Evolutionary conservation across 352 stramenopile species (phyloP).

Genomic region (Thraustochytrium striatum): DNA sequence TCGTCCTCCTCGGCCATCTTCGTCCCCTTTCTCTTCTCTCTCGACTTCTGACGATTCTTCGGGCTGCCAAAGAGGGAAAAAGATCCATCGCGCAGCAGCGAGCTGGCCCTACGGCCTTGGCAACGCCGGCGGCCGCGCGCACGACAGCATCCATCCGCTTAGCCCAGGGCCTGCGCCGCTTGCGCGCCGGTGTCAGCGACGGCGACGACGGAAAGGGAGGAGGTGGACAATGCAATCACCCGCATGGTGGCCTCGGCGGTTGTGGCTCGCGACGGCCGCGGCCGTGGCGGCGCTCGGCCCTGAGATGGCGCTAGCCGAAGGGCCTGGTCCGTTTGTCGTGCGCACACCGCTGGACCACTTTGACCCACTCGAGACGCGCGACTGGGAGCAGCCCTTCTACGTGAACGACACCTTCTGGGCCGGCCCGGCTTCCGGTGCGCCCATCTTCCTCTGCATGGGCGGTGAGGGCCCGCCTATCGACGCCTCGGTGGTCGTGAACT

Average conservation of each 20-base stretch:
- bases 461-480: constrained; percentile 61
- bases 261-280: too few relatives aligned
- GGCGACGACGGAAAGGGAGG: not conserved
- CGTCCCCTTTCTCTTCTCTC: too few relatives aligned
- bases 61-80: too few relatives aligned
- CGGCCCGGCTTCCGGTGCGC: constrained; percentile 59
- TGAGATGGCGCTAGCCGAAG: not conserved
- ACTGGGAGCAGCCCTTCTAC: constrained; percentile 70
- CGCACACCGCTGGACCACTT: constrained; percentile 48
- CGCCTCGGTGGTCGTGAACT: constrained; percentile 65
- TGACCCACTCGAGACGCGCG: constrained; percentile 44
- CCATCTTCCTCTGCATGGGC: constrained; percentile 58
- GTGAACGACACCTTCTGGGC: constrained; percentile 63
- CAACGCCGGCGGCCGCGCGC: too few relatives aligned
- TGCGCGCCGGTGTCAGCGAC: not conserved
- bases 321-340: not conserved
- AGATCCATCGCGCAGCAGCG: too few relatives aligned
- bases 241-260: not conserved
- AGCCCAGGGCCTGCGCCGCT: too few relatives aligned
- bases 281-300: too few relatives aligned
- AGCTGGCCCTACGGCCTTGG: too few relatives aligned
- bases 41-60: too few relatives aligned
- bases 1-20: too few relatives aligned
- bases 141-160: not conserved
- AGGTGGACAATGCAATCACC: not conserved